Percentiles rank a stretch among this genome's conserved stretches.
These are phyloP conservation scores for Venturia nashicola DNA, from an alignment of 2,329 filamentous ascomycete genomes.

Conservation along the genomic window DNA sequence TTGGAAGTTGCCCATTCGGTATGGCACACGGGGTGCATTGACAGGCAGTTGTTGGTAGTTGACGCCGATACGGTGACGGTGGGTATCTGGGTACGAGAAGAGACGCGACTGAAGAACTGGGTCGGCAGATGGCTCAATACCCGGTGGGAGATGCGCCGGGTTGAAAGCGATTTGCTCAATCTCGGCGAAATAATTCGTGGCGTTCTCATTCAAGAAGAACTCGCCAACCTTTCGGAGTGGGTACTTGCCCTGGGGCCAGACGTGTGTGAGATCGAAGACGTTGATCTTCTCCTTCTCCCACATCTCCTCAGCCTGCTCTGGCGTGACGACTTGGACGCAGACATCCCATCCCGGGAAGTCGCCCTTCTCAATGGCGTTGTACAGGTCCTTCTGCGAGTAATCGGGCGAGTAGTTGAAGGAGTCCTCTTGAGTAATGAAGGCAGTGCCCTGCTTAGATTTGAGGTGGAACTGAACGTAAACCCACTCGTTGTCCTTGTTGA, in stretches of 20 bases:
- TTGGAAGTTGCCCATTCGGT: slow-evolving; percentile 52
- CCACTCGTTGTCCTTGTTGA: slow-evolving; percentile 42
- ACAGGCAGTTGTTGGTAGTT: slow-evolving; percentile 50
- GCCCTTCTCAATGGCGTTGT: slow-evolving; percentile 38
- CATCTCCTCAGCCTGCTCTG: slow-evolving; percentile 37
- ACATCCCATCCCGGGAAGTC: slow-evolving; percentile 42
- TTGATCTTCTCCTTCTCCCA: slow-evolving; percentile 44
- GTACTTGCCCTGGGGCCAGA: slow-evolving; percentile 42
- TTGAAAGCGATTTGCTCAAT: slow-evolving; percentile 61
- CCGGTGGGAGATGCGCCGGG: slow-evolving; percentile 53
- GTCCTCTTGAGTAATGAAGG: slow-evolving; percentile 40
- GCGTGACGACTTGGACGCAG: slow-evolving; percentile 38
- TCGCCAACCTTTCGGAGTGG: slow-evolving; percentile 41
- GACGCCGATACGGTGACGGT: slow-evolving; percentile 43
- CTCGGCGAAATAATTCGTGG: slow-evolving; percentile 51
- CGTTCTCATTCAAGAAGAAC: slow-evolving; percentile 41
- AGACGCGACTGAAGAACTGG: slow-evolving; percentile 57
- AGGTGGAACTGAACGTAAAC: slow-evolving; percentile 41
- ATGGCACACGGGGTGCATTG: slow-evolving; percentile 41
- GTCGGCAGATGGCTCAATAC: slow-evolving; percentile 57
- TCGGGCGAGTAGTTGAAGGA: slow-evolving; percentile 38
- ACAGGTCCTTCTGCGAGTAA: slow-evolving; percentile 41
- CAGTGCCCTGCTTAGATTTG: slow-evolving; percentile 40
- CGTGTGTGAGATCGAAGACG: slow-evolving; percentile 41
- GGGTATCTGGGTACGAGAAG: slow-evolving; percentile 59